These are phyloP conservation scores for Papiliotrema nemorosa DNA, from an alignment of 1,284 basidiomycete genomes.

Conservation along the genomic window DNA sequence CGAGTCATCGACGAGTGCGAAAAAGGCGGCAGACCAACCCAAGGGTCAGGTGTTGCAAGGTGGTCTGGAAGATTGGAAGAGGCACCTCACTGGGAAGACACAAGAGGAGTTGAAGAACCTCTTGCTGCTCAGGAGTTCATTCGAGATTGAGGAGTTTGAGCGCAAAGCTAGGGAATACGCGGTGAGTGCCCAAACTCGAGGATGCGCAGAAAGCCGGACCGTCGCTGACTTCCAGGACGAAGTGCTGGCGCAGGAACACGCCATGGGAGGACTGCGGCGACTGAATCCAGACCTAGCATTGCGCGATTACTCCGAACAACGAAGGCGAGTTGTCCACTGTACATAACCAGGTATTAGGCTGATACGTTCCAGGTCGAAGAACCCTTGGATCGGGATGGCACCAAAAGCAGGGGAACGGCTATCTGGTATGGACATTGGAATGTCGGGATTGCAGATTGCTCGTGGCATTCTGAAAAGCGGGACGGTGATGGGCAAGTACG, in stretches of 20 bases:
- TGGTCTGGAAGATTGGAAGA: conserved; percentile 20
- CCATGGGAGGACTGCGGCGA: conserved; percentile 21
- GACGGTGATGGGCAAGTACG: background rate
- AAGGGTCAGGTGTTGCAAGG: conserved; percentile 44
- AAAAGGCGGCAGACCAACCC: too few relatives aligned
- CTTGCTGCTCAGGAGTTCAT: conserved; percentile 44
- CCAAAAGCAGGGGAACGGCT: conserved; percentile 43
- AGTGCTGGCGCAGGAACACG: conserved; percentile 27
- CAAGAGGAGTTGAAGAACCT: conserved; percentile 43
- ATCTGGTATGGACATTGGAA: conserved; percentile 34
- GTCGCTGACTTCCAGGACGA: background rate
- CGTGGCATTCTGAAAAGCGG: conserved; percentile 33
- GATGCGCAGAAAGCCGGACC: background rate
- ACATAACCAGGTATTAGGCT: background rate
- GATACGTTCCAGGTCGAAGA: background rate
- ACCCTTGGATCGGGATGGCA: background rate
- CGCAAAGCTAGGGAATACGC: conserved; percentile 44
- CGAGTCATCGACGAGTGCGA: too few relatives aligned
- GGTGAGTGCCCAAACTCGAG: conserved; percentile 41
- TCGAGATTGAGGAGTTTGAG: conserved; percentile 42
- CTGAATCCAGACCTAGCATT: background rate
- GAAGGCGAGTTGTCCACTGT: background rate
- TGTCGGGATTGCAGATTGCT: conserved; percentile 45
- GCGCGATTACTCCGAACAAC: background rate
- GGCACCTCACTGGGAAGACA: conserved; percentile 41